Evolutionary conservation across 768 basidiomycete species (phyloP), one percentile per base, ranked within the genome.

Genomic region (Peribolospora kevripleyi): DNA sequence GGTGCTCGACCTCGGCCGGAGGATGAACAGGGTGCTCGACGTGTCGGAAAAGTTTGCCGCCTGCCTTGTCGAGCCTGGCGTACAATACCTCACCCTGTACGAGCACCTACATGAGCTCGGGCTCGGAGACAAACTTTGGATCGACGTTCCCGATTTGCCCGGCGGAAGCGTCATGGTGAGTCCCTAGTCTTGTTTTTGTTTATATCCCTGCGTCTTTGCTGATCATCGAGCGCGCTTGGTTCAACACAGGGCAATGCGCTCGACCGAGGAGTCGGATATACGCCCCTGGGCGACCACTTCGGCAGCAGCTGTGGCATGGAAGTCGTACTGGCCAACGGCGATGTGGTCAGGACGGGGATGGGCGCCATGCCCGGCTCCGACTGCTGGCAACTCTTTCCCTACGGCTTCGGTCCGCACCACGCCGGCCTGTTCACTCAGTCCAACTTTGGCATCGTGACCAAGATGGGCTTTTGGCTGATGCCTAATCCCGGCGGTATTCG

Each of bases 341-440:
- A 61, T 36, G 41, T 61, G 25, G 57, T 61, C 10, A 42, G 54
- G 0, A 59, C 59, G 2, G 60, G 60, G 1, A 61, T 61, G 60
- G 58, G 55, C 39, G 52, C 57, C 6, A 43, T 61, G 45, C 57
- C 58, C 10, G 51, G 49, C 36, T 46, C 40, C 5, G 50, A 61
- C 36, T 54, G 52, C 8, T 59, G 56, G 7, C 59, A 59, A 42
- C 39, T 42, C n/a, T 61, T 61, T 50, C 57, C 50, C 36, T 60
- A 59, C 41, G 56, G 58, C 0, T 61, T 50, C 40, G 58, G 59
- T 1, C 60, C 60, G 1, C 59, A 58, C 54, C 50, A 57, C 42
- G 57, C 59, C 46, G 60, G 60, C 11, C 55, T 61, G 11, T 61
- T 59, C 50, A 61, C 60, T 2, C 60, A 61, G 48, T 45, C 49